Evolutionary conservation across 2,329 filamentous ascomycete genomes (phyloP), one percentile per base, ranked within the genome.

Genomic region (Pseudogymnoascus sp.): DNA sequence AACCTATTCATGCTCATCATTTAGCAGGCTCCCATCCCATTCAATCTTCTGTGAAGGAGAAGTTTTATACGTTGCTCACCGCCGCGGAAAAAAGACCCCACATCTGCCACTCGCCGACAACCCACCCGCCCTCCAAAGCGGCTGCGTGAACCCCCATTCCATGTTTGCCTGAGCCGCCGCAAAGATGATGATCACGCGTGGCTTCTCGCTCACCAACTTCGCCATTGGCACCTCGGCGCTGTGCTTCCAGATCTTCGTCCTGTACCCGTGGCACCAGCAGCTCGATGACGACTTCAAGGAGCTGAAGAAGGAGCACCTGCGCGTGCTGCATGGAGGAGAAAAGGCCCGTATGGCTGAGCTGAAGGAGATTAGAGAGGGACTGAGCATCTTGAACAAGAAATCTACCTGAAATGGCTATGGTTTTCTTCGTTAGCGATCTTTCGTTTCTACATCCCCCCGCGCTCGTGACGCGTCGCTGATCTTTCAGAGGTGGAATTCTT

Each of bases 241-340:
- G 6, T 73, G 72, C 21, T 84, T 84, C 69, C 81, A 84, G 69
- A 78, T 82, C 46, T 81, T 81, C 62, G 81, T 84, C 12, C 74
- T 84, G 4, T 83, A 84, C 66, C 82, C 82, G 1, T 84, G 82
- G 82, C 81, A 84, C 68, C 74, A 83, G 60, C 73, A 78, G 64
- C 70, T 84, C 1, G 80, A 83, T 36, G 75, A 77, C 11, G 77
- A 81, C 40, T 83, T 84, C 67, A 72, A 78, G 59, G 70, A 74
- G 14, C 69, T 84, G 59, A 80, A 79, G 66, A 72, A 72, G 38
- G 80, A 82, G 63, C 78, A 82, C 63, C 16, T 56, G 49, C 49
- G 49, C n/a, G 28, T 56, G 49, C 28, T 56, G 28, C 49, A 34
- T 21, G 49, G 49, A 18, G 49, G 49, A 31, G 46, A 56, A 28